Conservation (phyloP, 108 stramenopile genomes). For the Discostella pseudostelligera region DNA sequence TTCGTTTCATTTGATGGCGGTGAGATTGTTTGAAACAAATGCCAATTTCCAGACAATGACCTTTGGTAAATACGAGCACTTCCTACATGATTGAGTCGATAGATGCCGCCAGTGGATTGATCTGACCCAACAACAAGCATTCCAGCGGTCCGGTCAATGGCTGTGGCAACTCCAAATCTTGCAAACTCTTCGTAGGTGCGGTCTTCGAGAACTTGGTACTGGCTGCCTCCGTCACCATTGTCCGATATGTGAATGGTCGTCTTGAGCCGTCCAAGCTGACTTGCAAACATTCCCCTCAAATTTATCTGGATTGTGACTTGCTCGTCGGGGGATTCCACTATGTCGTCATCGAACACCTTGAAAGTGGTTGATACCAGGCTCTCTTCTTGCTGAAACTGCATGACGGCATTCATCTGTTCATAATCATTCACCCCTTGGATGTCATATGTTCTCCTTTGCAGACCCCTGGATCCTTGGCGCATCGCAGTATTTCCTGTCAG, state of each 20-base stretch:
- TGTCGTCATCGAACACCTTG: slow-evolving; percentile 57
- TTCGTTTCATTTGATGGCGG: slow-evolving; percentile 15
- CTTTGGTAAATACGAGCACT: slow-evolving; percentile 52
- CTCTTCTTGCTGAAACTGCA: slow-evolving; percentile 23
- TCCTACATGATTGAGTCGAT: slow-evolving; percentile 40
- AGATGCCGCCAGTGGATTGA: slow-evolving; percentile 26
- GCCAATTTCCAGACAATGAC: slow-evolving; percentile 31
- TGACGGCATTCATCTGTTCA: slow-evolving; percentile 37
- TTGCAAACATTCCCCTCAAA: slow-evolving; percentile 73
- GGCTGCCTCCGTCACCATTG: slow-evolving; percentile 48
- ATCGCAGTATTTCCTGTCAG: slow-evolving; percentile 40
- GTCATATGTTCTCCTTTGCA: slow-evolving; percentile 67
- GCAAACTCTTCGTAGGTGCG: slow-evolving; percentile 27
- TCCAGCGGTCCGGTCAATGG: slow-evolving; percentile 37
- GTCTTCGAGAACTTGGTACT: slow-evolving; percentile 37
- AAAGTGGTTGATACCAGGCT: slow-evolving; percentile 21
- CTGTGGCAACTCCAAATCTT: slow-evolving; percentile 50
- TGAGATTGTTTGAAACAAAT: slow-evolving; percentile 19
- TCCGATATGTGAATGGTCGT: slow-evolving; percentile 55
- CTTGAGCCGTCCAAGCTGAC: slow-evolving; percentile 55
- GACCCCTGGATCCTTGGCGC: slow-evolving; percentile 28
- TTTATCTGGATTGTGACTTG: slow-evolving; percentile 50
- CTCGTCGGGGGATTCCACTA: slow-evolving; percentile 71
- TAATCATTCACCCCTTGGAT: slow-evolving; percentile 68
- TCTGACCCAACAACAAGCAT: slow-evolving; percentile 52